Evolutionary conservation across 371 early-diverging fungal species (phyloP).

Genomic region (Lichtheimia hyalospora): DNA sequence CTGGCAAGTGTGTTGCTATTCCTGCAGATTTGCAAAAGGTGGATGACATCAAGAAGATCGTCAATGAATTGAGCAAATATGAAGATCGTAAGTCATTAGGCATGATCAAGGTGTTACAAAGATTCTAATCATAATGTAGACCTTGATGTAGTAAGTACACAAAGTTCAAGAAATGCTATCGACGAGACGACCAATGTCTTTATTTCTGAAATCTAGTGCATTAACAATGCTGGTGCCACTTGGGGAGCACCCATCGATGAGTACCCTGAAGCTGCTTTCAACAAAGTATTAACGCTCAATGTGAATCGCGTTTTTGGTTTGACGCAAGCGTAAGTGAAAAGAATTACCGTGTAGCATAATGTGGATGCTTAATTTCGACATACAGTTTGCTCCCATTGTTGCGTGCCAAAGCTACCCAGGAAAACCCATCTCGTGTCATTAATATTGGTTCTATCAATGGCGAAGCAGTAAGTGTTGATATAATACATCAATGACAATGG

Average conservation of each 20-base stretch:
- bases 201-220: not conserved
- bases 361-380: not conserved
- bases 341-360: not conserved
- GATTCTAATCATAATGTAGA: not conserved
- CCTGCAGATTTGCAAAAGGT: conserved; percentile 76
- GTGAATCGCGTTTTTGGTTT: conserved; percentile 83
- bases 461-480: conserved; percentile 50
- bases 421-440: conserved; percentile 61
- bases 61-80: conserved; percentile 52
- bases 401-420: conserved; percentile 60
- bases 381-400: conserved; percentile 70
- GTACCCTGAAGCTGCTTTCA: conserved; percentile 72
- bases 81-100: conserved; percentile 54
- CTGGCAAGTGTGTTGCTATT: conserved; percentile 73
- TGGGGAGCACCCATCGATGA: conserved; percentile 65
- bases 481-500: too few relatives aligned
- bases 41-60: conserved; percentile 63
- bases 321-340: conserved; percentile 65
- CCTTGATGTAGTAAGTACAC: not conserved
- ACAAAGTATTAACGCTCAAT: conserved; percentile 88
- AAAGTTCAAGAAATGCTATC: too few relatives aligned
- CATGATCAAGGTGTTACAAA: not conserved
- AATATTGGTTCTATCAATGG: conserved; percentile 81
- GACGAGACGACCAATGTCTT: too few relatives aligned
- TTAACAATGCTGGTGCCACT: conserved; percentile 90